These are phyloP conservation scores for Trypanosoma boissoni DNA, from an alignment of 208 protist species.

Conservation along the genomic window DNA sequence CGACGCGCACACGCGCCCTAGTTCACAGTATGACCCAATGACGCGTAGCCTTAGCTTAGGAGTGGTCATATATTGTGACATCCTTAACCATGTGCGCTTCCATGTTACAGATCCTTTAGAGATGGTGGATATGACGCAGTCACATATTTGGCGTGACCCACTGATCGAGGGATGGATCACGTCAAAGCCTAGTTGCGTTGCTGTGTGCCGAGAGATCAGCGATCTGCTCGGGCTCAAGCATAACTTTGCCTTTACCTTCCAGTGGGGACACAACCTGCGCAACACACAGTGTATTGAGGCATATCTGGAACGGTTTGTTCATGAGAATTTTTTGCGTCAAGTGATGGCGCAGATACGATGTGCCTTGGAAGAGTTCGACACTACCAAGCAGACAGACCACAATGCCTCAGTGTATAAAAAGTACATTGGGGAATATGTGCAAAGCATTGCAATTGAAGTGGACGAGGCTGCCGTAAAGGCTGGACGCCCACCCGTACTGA, in stretches of 20 bases:
- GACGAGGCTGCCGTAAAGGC: slow-evolving; percentile 43
- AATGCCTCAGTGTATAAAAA: slow-evolving; percentile 32
- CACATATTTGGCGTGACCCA: slow-evolving; percentile 79
- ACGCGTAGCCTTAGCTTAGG: slow-evolving; percentile 53
- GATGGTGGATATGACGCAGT: slow-evolving; percentile 65
- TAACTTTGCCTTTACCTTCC: slow-evolving; percentile 53
- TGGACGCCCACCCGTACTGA: slow-evolving; percentile 36
- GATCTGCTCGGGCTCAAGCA: slow-evolving; percentile 36
- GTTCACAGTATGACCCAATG: slow-evolving; percentile 66
- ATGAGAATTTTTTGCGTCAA: slow-evolving; percentile 44
- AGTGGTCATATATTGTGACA: slow-evolving; percentile 48
- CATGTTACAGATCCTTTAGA: slow-evolving; percentile 48
- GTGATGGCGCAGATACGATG: slow-evolving; percentile 29
- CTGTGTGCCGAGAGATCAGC: slow-evolving; percentile 42
- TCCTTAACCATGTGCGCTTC: slow-evolving; percentile 50
- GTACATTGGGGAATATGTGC: slow-evolving; percentile 57
- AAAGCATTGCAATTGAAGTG: slow-evolving; percentile 64
- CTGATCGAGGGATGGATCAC: slow-evolving; percentile 83
- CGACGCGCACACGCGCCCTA: slow-evolving; percentile 22
- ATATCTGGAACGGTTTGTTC: slow-evolving; percentile 69
- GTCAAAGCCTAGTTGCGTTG: slow-evolving; percentile 42
- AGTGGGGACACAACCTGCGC: slow-evolving; percentile 61
- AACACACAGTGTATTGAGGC: slow-evolving; percentile 53
- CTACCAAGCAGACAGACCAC: slow-evolving; percentile 5
- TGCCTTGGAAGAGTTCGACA: slow-evolving; percentile 29